These are phyloP conservation scores for Rhodotorula sp. DNA, from an alignment of 1,284 basidiomycete species.

Conservation along the genomic window DNA sequence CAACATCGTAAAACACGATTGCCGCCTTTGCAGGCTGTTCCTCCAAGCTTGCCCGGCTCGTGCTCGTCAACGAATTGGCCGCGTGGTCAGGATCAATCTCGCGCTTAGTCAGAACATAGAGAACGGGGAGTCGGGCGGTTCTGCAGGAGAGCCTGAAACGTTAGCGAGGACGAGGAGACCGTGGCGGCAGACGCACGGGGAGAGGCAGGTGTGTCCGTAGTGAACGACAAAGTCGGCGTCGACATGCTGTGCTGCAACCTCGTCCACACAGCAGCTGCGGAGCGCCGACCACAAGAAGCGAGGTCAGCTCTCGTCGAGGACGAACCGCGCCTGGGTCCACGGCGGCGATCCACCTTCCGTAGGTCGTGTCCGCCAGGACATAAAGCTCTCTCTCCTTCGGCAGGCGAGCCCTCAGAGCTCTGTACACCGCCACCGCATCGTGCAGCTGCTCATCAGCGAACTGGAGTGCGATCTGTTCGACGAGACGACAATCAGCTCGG, in stretches of 20 bases:
- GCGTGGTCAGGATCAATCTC: constrained; percentile 59
- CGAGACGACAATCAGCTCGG: not conserved
- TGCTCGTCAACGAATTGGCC: constrained; percentile 52
- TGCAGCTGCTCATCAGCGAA: constrained; percentile 92
- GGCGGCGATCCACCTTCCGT: constrained; percentile 69
- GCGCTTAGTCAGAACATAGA: constrained; percentile 80
- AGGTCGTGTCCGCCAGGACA: constrained; percentile 93
- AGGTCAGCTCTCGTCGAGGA: not conserved
- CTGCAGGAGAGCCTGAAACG: constrained; percentile 50
- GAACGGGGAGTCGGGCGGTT: constrained; percentile 73
- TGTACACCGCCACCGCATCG: constrained; percentile 84
- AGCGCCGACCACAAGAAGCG: not conserved
- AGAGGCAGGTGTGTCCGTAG: constrained; percentile 95
- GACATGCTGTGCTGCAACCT: constrained; percentile 91
- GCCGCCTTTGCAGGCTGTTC: constrained; percentile 49
- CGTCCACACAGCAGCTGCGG: constrained; percentile 89
- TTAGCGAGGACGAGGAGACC: constrained; percentile 14
- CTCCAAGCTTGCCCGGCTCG: constrained; percentile 9
- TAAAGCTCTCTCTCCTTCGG: constrained; percentile 66
- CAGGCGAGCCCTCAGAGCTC: constrained; percentile 62
- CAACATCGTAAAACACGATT: constrained; percentile 74
- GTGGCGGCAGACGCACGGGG: constrained; percentile 59
- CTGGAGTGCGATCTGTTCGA: constrained; percentile 75
- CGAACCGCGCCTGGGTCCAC: too few relatives aligned
- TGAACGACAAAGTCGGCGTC: constrained; percentile 90